A percentile compares a stretch with the other conserved stretches of the same genome.
Evolutionary conservation across 495 filamentous ascomycete species (phyloP).

Genomic region (Staphylotrichum longicolle): DNA sequence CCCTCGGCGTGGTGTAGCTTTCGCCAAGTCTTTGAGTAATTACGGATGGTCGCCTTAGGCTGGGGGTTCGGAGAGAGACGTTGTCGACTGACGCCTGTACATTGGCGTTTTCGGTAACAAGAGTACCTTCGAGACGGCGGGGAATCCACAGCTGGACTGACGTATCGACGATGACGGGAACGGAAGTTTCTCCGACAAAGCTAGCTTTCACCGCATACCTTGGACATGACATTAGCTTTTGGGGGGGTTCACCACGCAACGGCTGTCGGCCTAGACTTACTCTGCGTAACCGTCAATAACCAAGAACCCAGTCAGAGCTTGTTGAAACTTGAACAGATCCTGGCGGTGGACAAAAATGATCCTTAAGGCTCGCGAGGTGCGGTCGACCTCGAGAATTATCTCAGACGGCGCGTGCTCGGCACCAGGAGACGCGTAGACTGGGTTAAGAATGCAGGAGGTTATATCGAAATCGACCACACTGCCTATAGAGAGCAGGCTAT

Average conservation of each 20-base stretch:
- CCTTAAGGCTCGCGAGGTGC: background rate
- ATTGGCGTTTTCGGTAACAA: background rate
- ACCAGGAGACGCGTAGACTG: background rate
- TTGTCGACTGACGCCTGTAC: background rate
- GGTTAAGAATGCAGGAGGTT: background rate
- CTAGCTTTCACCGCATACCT: background rate
- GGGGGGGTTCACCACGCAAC: too few species aligned
- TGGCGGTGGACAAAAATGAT: background rate
- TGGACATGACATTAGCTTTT: too few species aligned
- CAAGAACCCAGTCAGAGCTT: background rate
- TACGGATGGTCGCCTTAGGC: too few species aligned
- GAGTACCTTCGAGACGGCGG: background rate
- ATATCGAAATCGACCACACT: background rate
- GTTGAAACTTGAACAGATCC: background rate
- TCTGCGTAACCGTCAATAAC: background rate
- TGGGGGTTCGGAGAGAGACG: background rate
- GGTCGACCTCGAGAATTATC: background rate
- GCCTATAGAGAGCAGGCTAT: background rate
- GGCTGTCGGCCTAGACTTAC: background rate
- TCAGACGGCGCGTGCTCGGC: background rate
- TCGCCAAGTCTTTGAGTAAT: too few species aligned
- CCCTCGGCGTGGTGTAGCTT: too few species aligned
- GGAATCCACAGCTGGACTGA: background rate
- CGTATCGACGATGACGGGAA: background rate
- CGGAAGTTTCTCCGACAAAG: background rate